Evolutionary conservation across 1,284 basidiomycete genomes (phyloP).

Genomic region (Cryptococcus floricola): DNA sequence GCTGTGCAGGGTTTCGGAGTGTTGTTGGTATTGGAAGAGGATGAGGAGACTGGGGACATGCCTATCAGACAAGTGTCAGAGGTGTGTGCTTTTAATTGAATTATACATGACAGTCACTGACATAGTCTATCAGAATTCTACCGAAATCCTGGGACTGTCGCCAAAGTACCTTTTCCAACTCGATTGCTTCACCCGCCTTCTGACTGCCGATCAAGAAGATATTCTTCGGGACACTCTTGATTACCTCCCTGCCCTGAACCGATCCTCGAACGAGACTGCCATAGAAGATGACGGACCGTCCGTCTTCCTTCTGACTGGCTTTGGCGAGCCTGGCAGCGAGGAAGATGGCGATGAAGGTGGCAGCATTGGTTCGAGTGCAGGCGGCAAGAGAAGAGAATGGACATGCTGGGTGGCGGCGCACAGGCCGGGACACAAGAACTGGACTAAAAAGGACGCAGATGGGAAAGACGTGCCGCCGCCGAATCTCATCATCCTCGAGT

Average conservation of each 20-base stretch:
- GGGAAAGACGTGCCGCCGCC: constrained; percentile 28
- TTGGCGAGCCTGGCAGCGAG: constrained; percentile 60
- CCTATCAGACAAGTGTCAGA: constrained; percentile 77
- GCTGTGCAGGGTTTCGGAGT: constrained; percentile 84
- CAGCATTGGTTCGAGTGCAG: constrained; percentile 9
- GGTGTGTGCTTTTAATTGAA: constrained; percentile 50
- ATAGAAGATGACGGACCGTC: constrained; percentile 57
- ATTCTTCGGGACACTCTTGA: constrained; percentile 74
- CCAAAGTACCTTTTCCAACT: constrained; percentile 73
- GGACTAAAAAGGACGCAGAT: constrained; percentile 28
- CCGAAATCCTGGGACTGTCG: constrained; percentile 67
- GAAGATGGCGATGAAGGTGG: constrained; percentile 45
- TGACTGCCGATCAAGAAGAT: constrained; percentile 67
- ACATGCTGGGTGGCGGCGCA: constrained; percentile 81
- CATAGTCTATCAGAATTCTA: constrained; percentile 55
- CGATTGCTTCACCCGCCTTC: constrained; percentile 69
- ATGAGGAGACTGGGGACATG: constrained; percentile 59
- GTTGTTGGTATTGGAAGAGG: constrained; percentile 69
- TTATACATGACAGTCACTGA: constrained; percentile 6
- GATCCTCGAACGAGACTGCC: constrained; percentile 5
- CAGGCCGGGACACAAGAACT: constrained; percentile 51
- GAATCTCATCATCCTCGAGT: constrained; percentile 67
- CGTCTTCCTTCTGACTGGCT: constrained; percentile 69
- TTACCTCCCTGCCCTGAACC: constrained; percentile 58
- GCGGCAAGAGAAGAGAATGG: constrained; percentile 57